Base-by-base conservation (phyloP, 2,329 filamentous ascomycete genomes). In the Phialocephala subalpina region DNA sequence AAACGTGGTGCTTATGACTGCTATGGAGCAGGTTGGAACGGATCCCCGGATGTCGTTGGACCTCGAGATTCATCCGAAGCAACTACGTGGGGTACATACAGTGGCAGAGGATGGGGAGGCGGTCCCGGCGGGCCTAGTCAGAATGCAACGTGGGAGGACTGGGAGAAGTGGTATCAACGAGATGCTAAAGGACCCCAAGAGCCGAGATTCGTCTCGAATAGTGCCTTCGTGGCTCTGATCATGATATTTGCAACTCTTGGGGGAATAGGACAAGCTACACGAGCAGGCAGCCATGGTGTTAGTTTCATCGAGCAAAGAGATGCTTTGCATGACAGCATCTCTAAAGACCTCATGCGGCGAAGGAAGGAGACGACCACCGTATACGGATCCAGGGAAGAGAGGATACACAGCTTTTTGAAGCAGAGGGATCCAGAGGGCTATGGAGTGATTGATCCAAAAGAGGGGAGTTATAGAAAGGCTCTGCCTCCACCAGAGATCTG, bases 121-220 rank as follows among this genome's bases (percentile, higher is more conserved):
- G 71, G 70, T 11, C 71, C 72, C 7, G 61, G 69, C 20, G 77
- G 84, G 2, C 86, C 90, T 58, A 86, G 82, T 74, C 78, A 82
- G 72, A 98, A 98, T 77, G 96, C 93, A 0, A 98, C 96, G 0
- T 99, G 96, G 96, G 96, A 99, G 77, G 96, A 99, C 77, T 97
- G 94, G 94, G 93, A 97, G 80, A 85, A 84, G 53, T 97, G 91
- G 90, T 86, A 92, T 72, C 82, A 87, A 38, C 78, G 82, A 75
- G 78, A 83, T 58, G 81, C 73, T 78, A 74, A 77, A 77, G 69
- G 81, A 79, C 69, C 62, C 69, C 86, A 87, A 72, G 80, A 84
- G 69, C 85, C 86, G 0, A 72, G 89, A 60, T 92, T 89, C 78
- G 89, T 95, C 80, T 92, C 91, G 65, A 97, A 97, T 75, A 87